phyloP scores from a whole-genome alignment of 179 eudicot species.

The Vitellaria paradoxa region DNA sequence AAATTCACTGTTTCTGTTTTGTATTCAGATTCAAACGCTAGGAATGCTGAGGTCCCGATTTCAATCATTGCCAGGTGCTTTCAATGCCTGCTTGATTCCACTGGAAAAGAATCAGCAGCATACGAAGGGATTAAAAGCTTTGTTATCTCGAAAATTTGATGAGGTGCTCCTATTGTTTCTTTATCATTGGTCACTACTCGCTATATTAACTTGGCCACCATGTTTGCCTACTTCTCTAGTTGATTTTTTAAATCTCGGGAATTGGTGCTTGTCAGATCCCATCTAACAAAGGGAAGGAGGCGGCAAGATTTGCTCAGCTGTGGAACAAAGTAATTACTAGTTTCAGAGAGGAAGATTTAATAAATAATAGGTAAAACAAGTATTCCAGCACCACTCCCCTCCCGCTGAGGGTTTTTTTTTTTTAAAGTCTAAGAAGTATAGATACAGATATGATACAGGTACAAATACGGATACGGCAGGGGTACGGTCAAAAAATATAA shows the following conservation, averaged over 20 bases:
- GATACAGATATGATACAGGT: too few relatives aligned
- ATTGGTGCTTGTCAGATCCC: conserved; percentile 38
- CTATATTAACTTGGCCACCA: background rate
- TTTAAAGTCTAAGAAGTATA: too few relatives aligned
- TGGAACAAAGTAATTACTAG: conserved; percentile 94
- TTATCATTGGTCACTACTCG: background rate
- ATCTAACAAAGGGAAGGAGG: conserved; percentile 72
- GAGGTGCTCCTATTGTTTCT: conserved; percentile 37
- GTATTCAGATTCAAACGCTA: conserved; percentile 80
- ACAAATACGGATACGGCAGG: too few relatives aligned
- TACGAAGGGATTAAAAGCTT: conserved; percentile 77
- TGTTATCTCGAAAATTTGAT: conserved; percentile 60
- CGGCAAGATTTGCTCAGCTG: conserved; percentile 90
- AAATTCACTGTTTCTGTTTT: conserved; percentile 10
- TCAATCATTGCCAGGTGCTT: conserved; percentile 86
- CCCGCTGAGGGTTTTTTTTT: too few relatives aligned
- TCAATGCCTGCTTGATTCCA: conserved; percentile 79
- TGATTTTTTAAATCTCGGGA: background rate
- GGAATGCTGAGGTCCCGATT: conserved; percentile 91
- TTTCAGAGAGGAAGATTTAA: conserved; percentile 94
- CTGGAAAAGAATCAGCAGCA: conserved; percentile 56
- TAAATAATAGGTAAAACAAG: conserved; percentile 58
- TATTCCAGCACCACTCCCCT: conserved; percentile 3
- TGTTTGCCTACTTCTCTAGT: background rate
- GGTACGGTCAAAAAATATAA: too few relatives aligned